Evolutionary conservation across 176 grass and related monocot species (phyloP).

Genomic region (Lolium rigidum): DNA sequence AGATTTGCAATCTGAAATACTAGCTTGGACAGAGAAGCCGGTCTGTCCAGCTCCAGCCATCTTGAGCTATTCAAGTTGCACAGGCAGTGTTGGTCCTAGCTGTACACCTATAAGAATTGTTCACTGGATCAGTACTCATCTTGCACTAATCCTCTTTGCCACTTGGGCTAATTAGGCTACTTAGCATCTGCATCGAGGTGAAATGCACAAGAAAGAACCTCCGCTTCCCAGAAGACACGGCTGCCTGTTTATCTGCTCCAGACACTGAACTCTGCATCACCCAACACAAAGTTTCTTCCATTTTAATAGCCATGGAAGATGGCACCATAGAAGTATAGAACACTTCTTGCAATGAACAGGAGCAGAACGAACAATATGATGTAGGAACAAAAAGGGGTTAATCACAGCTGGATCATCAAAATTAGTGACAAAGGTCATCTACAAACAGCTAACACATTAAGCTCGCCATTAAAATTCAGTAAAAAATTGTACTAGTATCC

Average conservation of each 20-base stretch:
- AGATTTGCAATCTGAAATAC: too few species aligned
- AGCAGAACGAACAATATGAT: too few species aligned
- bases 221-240: slow-evolving; percentile 42
- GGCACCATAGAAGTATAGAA: too few species aligned
- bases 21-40: neutral
- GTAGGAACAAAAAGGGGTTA: slow-evolving; percentile 28
- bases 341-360: too few species aligned
- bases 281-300: neutral
- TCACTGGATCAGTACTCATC: too few species aligned
- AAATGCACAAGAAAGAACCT: neutral
- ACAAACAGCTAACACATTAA: slow-evolving; percentile 19
- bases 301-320: neutral
- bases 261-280: neutral
- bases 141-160: neutral
- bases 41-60: neutral
- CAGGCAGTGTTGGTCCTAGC: neutral
- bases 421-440: slow-evolving; percentile 52
- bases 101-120: neutral
- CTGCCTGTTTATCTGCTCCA: slow-evolving; percentile 41
- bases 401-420: slow-evolving; percentile 32
- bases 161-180: neutral
- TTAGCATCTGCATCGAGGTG: neutral
- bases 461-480: neutral
- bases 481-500: neutral
- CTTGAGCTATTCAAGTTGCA: neutral